phyloP scores from a whole-genome alignment of 495 filamentous ascomycete species.

The Apodospora peruviana region DNA sequence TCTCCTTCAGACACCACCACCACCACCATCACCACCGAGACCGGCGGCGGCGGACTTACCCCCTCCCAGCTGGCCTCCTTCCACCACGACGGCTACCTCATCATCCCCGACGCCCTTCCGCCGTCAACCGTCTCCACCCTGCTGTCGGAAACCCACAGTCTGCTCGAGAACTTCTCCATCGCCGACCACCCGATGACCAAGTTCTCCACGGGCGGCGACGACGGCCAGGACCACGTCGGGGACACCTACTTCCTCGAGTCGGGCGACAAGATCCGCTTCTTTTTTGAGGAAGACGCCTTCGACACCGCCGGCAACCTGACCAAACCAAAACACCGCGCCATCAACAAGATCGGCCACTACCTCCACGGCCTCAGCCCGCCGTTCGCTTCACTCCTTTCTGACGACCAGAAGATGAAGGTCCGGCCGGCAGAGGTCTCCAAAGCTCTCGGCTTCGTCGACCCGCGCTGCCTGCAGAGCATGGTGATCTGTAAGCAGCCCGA shows the following conservation, averaged over 20 bases:
- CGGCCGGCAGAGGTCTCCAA: conserved; percentile 58
- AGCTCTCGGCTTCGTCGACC: conserved; percentile 67
- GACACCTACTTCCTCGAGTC: conserved; percentile 90
- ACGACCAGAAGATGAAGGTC: conserved; percentile 19
- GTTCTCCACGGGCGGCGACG: conserved; percentile 74
- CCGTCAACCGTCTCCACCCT: conserved; percentile 57
- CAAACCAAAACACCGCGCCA: conserved; percentile 72
- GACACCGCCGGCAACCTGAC: conserved; percentile 49
- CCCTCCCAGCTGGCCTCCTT: conserved; percentile 66
- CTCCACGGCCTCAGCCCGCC: conserved; percentile 70
- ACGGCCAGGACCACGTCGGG: conserved; percentile 68
- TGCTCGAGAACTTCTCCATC: conserved; percentile 72
- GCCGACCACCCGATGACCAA: conserved; percentile 82
- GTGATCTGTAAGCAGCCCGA: conserved; percentile 97
- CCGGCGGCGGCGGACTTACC: conserved; percentile 50
- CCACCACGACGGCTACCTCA: conserved; percentile 78
- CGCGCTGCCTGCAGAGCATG: conserved; percentile 80
- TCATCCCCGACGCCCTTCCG: conserved; percentile 74
- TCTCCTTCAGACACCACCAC: background rate
- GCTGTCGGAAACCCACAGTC: conserved; percentile 64
- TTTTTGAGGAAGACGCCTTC: conserved; percentile 90
- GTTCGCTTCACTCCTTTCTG: conserved; percentile 59
- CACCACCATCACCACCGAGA: background rate
- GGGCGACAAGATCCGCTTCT: conserved; percentile 89
- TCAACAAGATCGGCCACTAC: conserved; percentile 97